Percentiles rank a stretch among this genome's conserved stretches.
Evolutionary conservation across 176 grass and related monocot genomes (phyloP).

Genomic region (Eragrostis curvula): DNA sequence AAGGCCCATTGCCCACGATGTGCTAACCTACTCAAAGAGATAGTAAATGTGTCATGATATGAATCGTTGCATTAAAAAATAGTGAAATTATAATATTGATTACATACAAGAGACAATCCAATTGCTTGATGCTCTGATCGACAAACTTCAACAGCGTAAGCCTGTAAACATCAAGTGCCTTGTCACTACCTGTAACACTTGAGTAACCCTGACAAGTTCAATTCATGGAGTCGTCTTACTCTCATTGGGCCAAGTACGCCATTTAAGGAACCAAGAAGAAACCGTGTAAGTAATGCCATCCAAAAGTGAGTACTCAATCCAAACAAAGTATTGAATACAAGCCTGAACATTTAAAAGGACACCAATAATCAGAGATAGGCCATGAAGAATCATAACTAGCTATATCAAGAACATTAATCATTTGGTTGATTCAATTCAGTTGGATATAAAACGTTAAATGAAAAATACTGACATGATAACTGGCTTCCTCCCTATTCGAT

Average conservation of each 20-base stretch:
- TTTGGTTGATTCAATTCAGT: background rate
- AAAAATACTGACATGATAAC: conserved; percentile 60
- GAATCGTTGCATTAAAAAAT: background rate
- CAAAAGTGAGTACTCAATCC: conserved; percentile 63
- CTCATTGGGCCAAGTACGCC: conserved; percentile 70
- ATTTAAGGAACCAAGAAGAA: conserved; percentile 71
- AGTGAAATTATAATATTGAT: background rate
- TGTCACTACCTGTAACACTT: too few relatives aligned
- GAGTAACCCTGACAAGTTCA: background rate
- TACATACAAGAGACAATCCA: conserved; percentile 66
- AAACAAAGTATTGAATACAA: conserved; percentile 75
- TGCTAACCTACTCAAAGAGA: conserved; percentile 46
- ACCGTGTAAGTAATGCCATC: conserved; percentile 73
- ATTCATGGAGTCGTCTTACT: conserved; percentile 8
- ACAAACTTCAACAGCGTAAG: conserved; percentile 78
- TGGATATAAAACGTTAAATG: too few relatives aligned
- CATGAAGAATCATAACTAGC: too few relatives aligned
- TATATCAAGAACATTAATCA: too few relatives aligned
- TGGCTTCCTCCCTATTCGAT: conserved; percentile 66
- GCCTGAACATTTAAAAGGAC: conserved; percentile 10
- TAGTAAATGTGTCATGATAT: background rate
- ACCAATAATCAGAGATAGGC: background rate
- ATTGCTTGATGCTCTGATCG: conserved; percentile 61
- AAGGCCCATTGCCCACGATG: conserved; percentile 75
- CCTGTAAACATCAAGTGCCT: conserved; percentile 24